These are phyloP conservation scores for Sordariomycetes sp. DNA, from an alignment of 2,329 filamentous ascomycete genomes.

Conservation along the genomic window DNA sequence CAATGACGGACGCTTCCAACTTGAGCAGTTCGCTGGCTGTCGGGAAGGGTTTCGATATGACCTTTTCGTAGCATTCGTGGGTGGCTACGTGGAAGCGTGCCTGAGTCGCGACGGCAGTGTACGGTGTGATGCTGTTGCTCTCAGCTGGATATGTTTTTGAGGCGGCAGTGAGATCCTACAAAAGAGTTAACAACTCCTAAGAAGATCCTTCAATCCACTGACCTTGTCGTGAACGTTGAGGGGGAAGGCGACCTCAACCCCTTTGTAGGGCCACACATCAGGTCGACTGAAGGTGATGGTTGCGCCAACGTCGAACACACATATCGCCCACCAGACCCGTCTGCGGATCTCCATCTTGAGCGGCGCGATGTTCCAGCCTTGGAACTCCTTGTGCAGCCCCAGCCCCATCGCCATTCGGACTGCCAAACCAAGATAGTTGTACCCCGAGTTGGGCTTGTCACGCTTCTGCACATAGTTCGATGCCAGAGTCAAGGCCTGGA, in stretches of 20 bases:
- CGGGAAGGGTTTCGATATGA: slow-evolving; percentile 34
- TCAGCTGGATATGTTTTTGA: slow-evolving; percentile 21
- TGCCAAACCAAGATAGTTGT: slow-evolving; percentile 41
- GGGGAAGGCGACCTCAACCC: slow-evolving; percentile 30
- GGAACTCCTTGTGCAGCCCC: slow-evolving; percentile 37
- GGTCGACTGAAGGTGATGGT: slow-evolving; percentile 37
- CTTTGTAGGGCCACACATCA: slow-evolving; percentile 27
- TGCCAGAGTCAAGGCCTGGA: slow-evolving; percentile 33
- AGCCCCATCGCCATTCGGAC: slow-evolving; percentile 39
- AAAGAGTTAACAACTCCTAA: slow-evolving; percentile 2
- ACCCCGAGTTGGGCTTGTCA: slow-evolving; percentile 40
- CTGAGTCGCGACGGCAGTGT: slow-evolving; percentile 32
- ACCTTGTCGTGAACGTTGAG: slow-evolving; percentile 34
- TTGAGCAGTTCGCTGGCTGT: slow-evolving; percentile 27
- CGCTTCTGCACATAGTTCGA: slow-evolving; percentile 42
- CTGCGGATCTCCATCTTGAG: slow-evolving; percentile 24
- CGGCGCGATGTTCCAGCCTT: slow-evolving; percentile 19
- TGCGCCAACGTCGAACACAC: slow-evolving; percentile 36
- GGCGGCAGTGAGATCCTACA: slow-evolving; percentile 20
- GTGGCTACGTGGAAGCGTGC: slow-evolving; percentile 34
- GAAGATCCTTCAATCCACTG: too few species aligned
- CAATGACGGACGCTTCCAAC: slow-evolving; percentile 27
- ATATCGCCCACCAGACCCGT: slow-evolving; percentile 27
- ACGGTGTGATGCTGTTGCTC: slow-evolving; percentile 29
- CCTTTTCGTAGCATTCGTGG: slow-evolving; percentile 31